Conservation (phyloP, 2,329 filamentous ascomycete species). For the Monosporascus ibericus region DNA sequence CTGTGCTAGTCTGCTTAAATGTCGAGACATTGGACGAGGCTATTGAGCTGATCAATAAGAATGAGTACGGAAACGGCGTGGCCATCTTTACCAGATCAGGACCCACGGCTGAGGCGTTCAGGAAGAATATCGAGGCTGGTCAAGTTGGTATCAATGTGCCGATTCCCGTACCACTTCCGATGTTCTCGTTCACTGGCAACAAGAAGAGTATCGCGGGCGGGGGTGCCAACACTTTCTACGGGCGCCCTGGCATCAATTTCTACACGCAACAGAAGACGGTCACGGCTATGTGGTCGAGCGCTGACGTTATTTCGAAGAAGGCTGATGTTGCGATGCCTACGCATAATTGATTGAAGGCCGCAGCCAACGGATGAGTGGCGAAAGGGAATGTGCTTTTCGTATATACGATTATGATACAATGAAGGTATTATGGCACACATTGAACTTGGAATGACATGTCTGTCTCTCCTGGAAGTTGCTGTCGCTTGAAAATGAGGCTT, state of each 20-base stretch:
- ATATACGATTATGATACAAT: no score
- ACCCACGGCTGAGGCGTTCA: constrained; percentile 70
- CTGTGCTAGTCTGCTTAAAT: constrained; percentile 75
- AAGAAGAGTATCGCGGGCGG: constrained; percentile 91
- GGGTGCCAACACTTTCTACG: constrained; percentile 91
- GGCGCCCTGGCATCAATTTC: constrained; percentile 84
- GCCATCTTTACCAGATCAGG: constrained; percentile 80
- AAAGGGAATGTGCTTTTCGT: no score
- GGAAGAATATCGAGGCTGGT: constrained; percentile 74
- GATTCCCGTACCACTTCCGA: constrained; percentile 65
- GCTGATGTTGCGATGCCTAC: constrained; percentile 84
- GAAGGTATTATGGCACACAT: no score
- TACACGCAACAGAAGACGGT: constrained; percentile 98
- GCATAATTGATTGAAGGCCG: constrained; percentile 23
- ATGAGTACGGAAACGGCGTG: constrained; percentile 82
- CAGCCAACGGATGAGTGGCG: no score
- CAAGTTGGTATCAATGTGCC: constrained; percentile 84
- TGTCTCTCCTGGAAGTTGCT: no score
- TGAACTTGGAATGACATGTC: no score
- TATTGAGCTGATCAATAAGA: constrained; percentile 74
- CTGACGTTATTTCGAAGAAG: constrained; percentile 80
- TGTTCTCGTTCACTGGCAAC: constrained; percentile 69
- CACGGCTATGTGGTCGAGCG: constrained; percentile 80
- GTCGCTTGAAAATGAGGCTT: no score
- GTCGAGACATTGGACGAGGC: constrained; percentile 74